Percentiles rank a stretch among this genome's conserved stretches.
phyloP scores from a whole-genome alignment of 2,329 filamentous ascomycete genomes.

The Sclerotinia trifoliorum region DNA sequence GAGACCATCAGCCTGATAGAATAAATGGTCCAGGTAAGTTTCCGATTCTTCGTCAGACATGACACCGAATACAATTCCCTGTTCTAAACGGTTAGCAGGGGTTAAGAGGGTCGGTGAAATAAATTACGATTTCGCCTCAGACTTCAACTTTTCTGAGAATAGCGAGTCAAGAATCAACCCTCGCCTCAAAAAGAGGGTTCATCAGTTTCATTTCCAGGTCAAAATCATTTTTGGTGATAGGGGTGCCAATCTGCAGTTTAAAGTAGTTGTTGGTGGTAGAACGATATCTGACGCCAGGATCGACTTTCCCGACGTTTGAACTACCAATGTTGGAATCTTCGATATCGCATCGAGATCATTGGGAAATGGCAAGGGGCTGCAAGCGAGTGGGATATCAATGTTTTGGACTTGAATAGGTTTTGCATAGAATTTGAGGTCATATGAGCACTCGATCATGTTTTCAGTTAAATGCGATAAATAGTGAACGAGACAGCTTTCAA shows the following conservation, averaged over 20 bases:
- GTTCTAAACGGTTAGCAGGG: constrained; percentile 13
- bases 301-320: neutral
- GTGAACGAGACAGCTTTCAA: neutral
- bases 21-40: constrained; percentile 21
- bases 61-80: neutral
- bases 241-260: constrained; percentile 23
- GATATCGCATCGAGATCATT: neutral
- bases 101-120: constrained; percentile 19
- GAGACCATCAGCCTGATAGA: constrained; percentile 18
- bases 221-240: constrained; percentile 24
- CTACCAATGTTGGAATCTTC: neutral
- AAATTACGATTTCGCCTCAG: neutral
- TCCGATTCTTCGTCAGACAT: neutral
- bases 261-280: constrained; percentile 11
- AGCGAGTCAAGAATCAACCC: constrained; percentile 2
- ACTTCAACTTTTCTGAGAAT: constrained; percentile 10
- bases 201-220: constrained; percentile 1
- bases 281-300: neutral
- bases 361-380: neutral
- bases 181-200: neutral
- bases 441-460: neutral
- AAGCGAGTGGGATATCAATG: neutral
- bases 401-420: neutral
- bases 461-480: neutral
- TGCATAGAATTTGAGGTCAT: neutral